Conservation (phyloP, 176 grass and related monocot species). For the Alloteropsis semialata region DNA sequence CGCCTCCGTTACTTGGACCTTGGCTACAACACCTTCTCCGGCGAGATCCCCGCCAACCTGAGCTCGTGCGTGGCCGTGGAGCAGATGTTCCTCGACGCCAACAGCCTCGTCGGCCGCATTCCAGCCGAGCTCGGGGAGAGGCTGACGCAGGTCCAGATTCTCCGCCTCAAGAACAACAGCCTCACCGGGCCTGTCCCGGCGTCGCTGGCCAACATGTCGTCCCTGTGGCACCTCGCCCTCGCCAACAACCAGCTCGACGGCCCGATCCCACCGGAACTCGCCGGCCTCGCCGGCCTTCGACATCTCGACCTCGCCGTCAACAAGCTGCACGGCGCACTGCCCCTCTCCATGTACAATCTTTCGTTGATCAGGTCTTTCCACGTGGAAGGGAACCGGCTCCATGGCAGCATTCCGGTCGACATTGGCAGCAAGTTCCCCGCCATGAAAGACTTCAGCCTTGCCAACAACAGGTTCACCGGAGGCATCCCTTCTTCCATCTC, state of each 20-base stretch:
- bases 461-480: background rate
- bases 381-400: background rate
- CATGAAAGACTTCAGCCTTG: background rate
- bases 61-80: background rate
- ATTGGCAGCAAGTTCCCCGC: background rate
- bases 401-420: background rate
- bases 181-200: background rate
- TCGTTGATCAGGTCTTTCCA: background rate
- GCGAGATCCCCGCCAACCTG: background rate
- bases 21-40: background rate
- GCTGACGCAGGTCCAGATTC: background rate
- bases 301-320: background rate
- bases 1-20: background rate
- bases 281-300: too few species aligned
- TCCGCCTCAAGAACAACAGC: background rate
- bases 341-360: background rate
- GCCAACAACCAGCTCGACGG: background rate
- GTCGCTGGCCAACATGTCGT: background rate
- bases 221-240: background rate
- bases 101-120: background rate
- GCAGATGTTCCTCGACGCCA: background rate
- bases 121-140: background rate
- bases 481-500: background rate
- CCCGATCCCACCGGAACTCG: background rate
- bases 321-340: background rate